Evolutionary conservation across 306 rosid species (phyloP).

Genomic region (Sphenostylis stenocarpa): DNA sequence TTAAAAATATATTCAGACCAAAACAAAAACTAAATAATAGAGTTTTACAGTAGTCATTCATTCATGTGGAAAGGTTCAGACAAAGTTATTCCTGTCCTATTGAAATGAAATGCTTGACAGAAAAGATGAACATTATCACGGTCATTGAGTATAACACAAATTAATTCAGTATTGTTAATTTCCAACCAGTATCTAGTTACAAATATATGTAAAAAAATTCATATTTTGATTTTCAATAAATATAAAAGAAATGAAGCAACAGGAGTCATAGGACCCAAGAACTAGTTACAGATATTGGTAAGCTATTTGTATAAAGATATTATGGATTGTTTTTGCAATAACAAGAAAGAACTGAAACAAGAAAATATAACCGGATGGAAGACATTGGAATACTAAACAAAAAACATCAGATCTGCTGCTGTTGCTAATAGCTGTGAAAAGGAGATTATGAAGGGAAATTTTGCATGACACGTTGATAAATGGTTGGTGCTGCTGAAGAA

Average conservation of each 20-base stretch:
- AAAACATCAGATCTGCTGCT: slow-evolving; percentile 10
- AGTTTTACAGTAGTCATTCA: too few relatives aligned
- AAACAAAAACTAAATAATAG: too few relatives aligned
- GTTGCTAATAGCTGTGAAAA: slow-evolving; percentile 13
- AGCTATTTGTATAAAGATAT: slow-evolving; percentile 32
- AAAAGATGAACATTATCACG: too few relatives aligned
- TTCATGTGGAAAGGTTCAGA: too few relatives aligned
- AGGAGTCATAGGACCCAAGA: slow-evolving; percentile 20
- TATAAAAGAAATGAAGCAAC: slow-evolving; percentile 1
- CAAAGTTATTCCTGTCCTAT: too few relatives aligned
- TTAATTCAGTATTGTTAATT: neutral
- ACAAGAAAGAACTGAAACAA: neutral
- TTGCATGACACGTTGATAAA: slow-evolving; percentile 54
- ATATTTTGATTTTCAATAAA: neutral
- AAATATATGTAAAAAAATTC: slow-evolving; percentile 26
- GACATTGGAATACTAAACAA: slow-evolving; percentile 18
- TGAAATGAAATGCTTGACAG: too few relatives aligned
- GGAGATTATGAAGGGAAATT: slow-evolving; percentile 46
- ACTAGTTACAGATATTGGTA: slow-evolving; percentile 35
- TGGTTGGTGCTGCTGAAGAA: slow-evolving; percentile 38
- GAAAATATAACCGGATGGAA: neutral
- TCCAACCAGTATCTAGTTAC: slow-evolving; percentile 19
- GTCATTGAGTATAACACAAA: too few relatives aligned
- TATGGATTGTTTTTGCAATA: slow-evolving; percentile 1
- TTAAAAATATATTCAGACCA: too few relatives aligned